Base-by-base conservation (phyloP, 2,329 filamentous ascomycete species). In the Paraphaeosphaeria minitans region DNA sequence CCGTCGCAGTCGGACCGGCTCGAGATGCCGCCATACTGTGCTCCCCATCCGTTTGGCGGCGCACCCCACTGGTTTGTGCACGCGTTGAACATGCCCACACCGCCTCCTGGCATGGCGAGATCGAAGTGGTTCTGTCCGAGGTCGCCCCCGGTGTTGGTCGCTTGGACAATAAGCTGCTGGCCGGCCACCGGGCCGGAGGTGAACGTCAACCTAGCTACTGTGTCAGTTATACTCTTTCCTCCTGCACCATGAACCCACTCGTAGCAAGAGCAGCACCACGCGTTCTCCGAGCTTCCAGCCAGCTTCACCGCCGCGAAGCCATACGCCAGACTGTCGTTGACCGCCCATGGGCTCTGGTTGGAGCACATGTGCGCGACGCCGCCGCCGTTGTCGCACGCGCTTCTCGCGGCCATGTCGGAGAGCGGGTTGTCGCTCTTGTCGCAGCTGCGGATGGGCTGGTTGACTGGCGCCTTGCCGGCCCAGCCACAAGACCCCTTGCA, bases 401-500 rank as follows among this genome's bases (percentile, higher is more conserved):
- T 80, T 56, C 70, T 76, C 4, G 82, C 80, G 58, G 80, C 78
- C 66, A 80, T 75, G 69, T 86, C 78, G 46, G 78, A 75, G 53
- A 89, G 75, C 4, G 82, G 84, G 58, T 82, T 81, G 78, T 89
- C 84, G 58, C 79, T 77, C 66, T 78, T 82, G 75, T 84, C 80
- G 74, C 86, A 89, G 49, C 82, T 84, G 41, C 75, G 74, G 55
- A 87, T 83, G 19, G 85, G 82, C 54, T 75, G 67, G 65, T 75
- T 80, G 71, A 86, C 81, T 39, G 79, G 64, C 3, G 84, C 85
- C 69, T 89, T 89, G 57, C 77, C 81, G 8, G 79, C 66, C 87
- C 87, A 82, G 10, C 83, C 81, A 73, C 87, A 90, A 16, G 85
- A 87, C 29, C 87, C 83, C 78, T 91, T 91, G 79, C 88, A 90